phyloP scores from a whole-genome alignment of 2,329 filamentous ascomycete genomes.

The Alternaria sp. region DNA sequence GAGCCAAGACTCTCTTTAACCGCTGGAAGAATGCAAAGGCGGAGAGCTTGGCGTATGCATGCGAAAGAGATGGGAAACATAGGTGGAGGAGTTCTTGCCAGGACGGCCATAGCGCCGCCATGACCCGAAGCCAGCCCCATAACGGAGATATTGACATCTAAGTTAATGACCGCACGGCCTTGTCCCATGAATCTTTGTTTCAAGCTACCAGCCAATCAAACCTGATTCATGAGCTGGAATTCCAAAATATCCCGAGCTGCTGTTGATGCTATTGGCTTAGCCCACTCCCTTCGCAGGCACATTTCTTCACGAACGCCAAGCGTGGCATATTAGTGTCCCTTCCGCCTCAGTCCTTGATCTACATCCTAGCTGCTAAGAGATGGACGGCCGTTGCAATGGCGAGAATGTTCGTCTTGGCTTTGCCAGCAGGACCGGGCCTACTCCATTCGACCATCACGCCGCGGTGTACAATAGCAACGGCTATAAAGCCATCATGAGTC shows the following conservation, averaged over 20 bases:
- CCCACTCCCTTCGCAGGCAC: neutral
- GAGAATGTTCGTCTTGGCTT: slow-evolving; percentile 25
- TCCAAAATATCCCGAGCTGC: neutral
- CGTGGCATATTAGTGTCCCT: slow-evolving; percentile 26
- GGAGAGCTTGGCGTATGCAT: slow-evolving; percentile 27
- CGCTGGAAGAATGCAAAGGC: slow-evolving; percentile 24
- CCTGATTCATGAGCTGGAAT: neutral
- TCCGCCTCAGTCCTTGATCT: slow-evolving; percentile 21
- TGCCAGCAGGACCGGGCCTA: slow-evolving; percentile 17
- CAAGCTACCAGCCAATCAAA: slow-evolving; percentile 27
- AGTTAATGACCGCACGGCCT: slow-evolving; percentile 32
- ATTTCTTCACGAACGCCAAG: slow-evolving; percentile 25
- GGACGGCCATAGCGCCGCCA: slow-evolving; percentile 16
- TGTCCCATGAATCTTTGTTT: slow-evolving; percentile 29
- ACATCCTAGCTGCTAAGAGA: slow-evolving; percentile 30
- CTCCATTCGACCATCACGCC: slow-evolving; percentile 9
- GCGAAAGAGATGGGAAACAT: slow-evolving; percentile 15
- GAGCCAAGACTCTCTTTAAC: slow-evolving; percentile 31
- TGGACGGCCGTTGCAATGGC: slow-evolving; percentile 19
- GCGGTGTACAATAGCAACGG: slow-evolving; percentile 14
- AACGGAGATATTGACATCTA: slow-evolving; percentile 34
- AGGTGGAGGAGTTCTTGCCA: slow-evolving; percentile 12
- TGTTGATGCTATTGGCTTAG: slow-evolving; percentile 2
- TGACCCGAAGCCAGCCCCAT: slow-evolving; percentile 24
- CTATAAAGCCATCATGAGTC: slow-evolving; percentile 32